Evolutionary conservation across 106 monocot species (phyloP), one percentile per base, ranked within the genome.

Genomic region (Apostasia ramifera): DNA sequence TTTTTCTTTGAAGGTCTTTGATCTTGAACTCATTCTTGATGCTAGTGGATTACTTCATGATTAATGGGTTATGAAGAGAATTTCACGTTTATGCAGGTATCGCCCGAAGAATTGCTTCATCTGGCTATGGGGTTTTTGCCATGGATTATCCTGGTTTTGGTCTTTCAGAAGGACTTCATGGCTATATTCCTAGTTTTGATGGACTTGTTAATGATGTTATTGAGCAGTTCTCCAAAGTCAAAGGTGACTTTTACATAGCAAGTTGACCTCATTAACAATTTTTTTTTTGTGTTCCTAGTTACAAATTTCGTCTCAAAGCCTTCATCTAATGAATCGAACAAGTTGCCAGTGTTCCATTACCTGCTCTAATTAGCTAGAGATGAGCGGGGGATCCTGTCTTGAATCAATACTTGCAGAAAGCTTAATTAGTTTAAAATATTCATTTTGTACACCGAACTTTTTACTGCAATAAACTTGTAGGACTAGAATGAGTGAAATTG

Each of bases 121-220:
- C 64, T 59, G 92, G 97, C 55, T 92, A 86, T 89, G 97, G 79
- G 61, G 86, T 97, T 63, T 97, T 92, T 90, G 97, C 97, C n/a
- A 69, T 97, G 84, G 95, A 97, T 59, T 97, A 89, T 57, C 92
- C 95, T 68, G 92, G 95, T 14, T 97, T 97, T 80, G 95, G 95
- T 63, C 86, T 97, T 67, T 97, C 95, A 58, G 95, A 89, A 70
- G 95, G 95, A 41, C 79, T 97, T 59, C 97, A 97, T 87, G 97
- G 97, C n/a, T 92, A 85, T 70, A 87, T 97, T 61, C 73, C 86
- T 49, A 92, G 84, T 56, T 89, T 92, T 76, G 89, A 97, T 73
- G 48, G 14, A 61, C 72, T 97, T 63, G 89, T 92, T 44, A 70
- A 80, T 81, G 97, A 97, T 60, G 86, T 92, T 41, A 61, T 77